Evolutionary conservation across 257 asterid species (phyloP), one percentile per base, ranked within the genome.

Genomic region (Solanum tarapatanum): DNA sequence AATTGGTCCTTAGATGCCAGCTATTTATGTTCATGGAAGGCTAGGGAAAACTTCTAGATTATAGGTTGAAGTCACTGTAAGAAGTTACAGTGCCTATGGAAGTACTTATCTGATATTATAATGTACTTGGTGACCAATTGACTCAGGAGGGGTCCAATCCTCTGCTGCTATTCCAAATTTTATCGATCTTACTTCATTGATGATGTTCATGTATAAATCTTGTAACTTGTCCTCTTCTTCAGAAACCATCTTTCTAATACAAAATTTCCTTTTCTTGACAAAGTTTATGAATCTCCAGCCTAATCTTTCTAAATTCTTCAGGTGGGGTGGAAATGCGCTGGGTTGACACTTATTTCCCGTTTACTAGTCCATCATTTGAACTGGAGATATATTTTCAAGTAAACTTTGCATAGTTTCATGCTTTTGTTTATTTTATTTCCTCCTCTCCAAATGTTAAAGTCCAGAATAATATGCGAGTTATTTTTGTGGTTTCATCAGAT

Each of bases 301-400:
- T 89, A 69, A 86, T 86, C 55, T 84, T 89, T 75, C 69, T 77
- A 89, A 48, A 85, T 33, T 76, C 75, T 87, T 87, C 94, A 97
- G 99, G 99, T 89, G 93, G 93, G 35, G 98, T 94, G 87, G 98
- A 95, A 86, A 95, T 95, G 99, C 97, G 96, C 66, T 97, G 99
- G 99, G 89, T 97, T 80, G 99, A 97, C 94, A 93, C 98, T 60
- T 97, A 97, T 88, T 95, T 97, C 84, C 99, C 99, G 70, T 95
- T 97, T 91, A 97, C 99, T 28, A 87, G 92, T 90, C 99, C 99
- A 55, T 97, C 98, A 75, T 97, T 93, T 91, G 98, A 97, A 90
- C 92, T 97, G 92, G 99, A 97, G 92, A 95, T 95, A 87, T 94
- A 89, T 91, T 97, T 97, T 92, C 96, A 95, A 96, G 99, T 95